A percentile compares a stretch with the other conserved stretches of the same genome.
Conservation (phyloP, 306 rosid genomes). For the barrel medic (Medicago truncatula) region DNA sequence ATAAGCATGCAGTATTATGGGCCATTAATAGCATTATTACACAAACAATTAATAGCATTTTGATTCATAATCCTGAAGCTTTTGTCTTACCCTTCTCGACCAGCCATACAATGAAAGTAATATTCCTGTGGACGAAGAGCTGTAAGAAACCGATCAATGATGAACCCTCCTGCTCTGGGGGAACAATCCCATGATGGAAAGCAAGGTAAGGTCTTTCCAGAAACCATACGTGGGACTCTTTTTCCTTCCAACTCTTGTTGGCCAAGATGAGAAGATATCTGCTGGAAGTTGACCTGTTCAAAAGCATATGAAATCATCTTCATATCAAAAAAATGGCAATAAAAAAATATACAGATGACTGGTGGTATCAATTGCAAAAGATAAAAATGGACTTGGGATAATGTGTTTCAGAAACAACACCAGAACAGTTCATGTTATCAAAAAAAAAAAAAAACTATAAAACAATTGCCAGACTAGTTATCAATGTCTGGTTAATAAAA, state of each 20-base stretch:
- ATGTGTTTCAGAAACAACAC: slow-evolving; percentile 14
- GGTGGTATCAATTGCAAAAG: too few species aligned
- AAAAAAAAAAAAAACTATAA: slow-evolving; percentile 1
- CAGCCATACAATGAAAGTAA: slow-evolving; percentile 99
- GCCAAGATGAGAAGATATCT: slow-evolving; percentile 92
- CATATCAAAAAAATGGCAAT: slow-evolving; percentile 6
- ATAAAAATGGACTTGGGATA: background rate
- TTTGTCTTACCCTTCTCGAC: slow-evolving; percentile 89
- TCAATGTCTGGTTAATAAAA: background rate
- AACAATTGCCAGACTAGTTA: slow-evolving; percentile 23
- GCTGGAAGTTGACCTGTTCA: slow-evolving; percentile 91
- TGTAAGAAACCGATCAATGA: slow-evolving; percentile 92
- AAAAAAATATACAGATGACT: background rate
- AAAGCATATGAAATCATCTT: slow-evolving; percentile 42
- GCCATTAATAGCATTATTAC: background rate
- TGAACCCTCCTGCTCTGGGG: slow-evolving; percentile 91
- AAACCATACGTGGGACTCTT: slow-evolving; percentile 97
- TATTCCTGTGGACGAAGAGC: slow-evolving; percentile 95
- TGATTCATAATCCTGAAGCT: slow-evolving; percentile 22
- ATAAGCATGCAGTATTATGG: slow-evolving; percentile 1
- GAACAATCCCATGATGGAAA: slow-evolving; percentile 98
- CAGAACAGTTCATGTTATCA: background rate
- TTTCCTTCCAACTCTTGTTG: slow-evolving; percentile 97
- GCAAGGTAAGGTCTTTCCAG: slow-evolving; percentile 94
- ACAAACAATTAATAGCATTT: slow-evolving; percentile 7